These are phyloP conservation scores for Podospora tetraspora DNA, from an alignment of 495 filamentous ascomycete genomes.

Conservation along the genomic window DNA sequence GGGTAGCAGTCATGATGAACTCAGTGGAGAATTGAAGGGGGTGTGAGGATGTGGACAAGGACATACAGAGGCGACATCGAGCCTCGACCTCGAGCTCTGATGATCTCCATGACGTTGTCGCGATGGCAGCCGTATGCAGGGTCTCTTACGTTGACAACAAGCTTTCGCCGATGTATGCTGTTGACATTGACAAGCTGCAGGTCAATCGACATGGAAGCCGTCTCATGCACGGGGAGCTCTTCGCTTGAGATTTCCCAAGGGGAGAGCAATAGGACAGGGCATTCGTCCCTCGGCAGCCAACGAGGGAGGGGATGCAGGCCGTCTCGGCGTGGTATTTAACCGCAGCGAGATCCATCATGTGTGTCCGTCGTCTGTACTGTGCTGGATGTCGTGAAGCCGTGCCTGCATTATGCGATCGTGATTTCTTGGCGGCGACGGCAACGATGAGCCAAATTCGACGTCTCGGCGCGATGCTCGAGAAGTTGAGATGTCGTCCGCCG, in stretches of 20 bases:
- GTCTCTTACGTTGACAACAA: too few relatives aligned
- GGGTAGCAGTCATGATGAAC: too few relatives aligned
- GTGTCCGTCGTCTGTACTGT: neutral
- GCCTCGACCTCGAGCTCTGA: neutral
- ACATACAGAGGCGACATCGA: neutral
- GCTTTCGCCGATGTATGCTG: too few relatives aligned
- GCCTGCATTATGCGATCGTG: neutral
- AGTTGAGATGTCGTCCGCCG: neutral
- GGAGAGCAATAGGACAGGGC: too few relatives aligned
- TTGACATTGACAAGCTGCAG: neutral
- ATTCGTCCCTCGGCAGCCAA: too few relatives aligned
- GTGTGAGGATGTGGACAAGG: too few relatives aligned
- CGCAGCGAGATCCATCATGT: neutral
- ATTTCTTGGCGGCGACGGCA: neutral
- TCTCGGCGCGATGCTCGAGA: neutral
- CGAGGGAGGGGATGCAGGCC: too few relatives aligned
- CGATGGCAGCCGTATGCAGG: too few relatives aligned
- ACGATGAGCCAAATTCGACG: neutral
- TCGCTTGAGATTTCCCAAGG: too few relatives aligned
- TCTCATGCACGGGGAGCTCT: neutral
- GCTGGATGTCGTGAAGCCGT: neutral
- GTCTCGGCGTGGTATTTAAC: neutral
- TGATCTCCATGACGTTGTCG: neutral
- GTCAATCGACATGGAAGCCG: neutral
- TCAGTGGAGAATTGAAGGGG: too few relatives aligned